These are phyloP conservation scores for Saccharomyces eubayanus DNA, from an alignment of 805 yeast genomes.

Conservation along the genomic window DNA sequence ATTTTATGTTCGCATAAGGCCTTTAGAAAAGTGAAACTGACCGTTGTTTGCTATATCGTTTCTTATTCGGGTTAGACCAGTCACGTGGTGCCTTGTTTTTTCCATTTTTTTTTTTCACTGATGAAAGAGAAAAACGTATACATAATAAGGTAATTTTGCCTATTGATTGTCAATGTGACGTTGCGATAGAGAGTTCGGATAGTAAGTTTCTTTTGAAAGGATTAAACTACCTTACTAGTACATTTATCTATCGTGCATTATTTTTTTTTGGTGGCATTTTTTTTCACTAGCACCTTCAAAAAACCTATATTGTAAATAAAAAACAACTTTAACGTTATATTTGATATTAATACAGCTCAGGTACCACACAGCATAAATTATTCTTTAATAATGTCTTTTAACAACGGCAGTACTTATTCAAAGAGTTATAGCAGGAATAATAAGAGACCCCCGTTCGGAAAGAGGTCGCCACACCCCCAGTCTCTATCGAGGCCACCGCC, in stretches of 20 bases:
- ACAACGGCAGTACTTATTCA: not conserved
- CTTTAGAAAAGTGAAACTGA: not conserved
- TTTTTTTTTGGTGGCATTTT: not conserved
- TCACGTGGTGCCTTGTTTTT: not conserved
- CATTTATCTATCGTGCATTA: not conserved
- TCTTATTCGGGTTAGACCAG: not conserved
- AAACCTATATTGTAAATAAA: not conserved
- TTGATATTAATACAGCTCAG: not conserved
- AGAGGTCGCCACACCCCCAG: not conserved
- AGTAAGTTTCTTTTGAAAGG: not conserved
- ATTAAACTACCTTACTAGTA: not conserved
- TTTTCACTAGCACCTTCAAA: not conserved
- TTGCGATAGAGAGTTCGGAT: not conserved
- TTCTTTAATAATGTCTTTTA: not conserved
- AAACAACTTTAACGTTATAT: not conserved
- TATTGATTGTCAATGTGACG: not conserved
- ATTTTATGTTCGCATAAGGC: not conserved
- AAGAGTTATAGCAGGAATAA: not conserved
- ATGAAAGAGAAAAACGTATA: not conserved
- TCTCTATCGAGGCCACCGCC: slow-evolving; percentile 8
- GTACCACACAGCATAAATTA: not conserved
- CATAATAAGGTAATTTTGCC: not conserved
- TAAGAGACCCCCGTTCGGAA: not conserved
- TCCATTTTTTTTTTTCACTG: not conserved
- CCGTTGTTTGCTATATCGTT: not conserved